Evolutionary conservation across 1,139 yeast species (phyloP).

Genomic region (Pichia sp.): DNA sequence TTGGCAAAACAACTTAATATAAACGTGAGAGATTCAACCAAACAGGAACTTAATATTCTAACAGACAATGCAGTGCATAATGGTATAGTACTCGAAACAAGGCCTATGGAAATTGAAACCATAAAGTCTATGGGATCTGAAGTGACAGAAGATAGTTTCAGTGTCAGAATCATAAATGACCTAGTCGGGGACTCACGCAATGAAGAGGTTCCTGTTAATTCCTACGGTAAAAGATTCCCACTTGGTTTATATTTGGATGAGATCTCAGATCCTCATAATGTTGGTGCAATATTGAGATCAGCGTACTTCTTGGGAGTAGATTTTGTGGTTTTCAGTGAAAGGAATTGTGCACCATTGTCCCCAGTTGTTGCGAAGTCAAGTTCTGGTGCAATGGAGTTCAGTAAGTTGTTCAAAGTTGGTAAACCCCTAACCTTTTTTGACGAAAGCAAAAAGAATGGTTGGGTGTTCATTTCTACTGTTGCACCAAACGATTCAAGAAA

Average conservation of each 20-base stretch:
- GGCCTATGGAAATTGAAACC: constrained; percentile 47
- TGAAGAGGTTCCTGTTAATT: constrained; percentile 1
- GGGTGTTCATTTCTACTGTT: constrained; percentile 68
- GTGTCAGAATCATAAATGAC: constrained; percentile 23
- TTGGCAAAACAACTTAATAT: constrained; percentile 39
- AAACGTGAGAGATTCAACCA: constrained; percentile 34
- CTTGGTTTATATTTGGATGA: constrained; percentile 77
- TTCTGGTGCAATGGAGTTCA: constrained; percentile 81
- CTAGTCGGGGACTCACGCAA: constrained; percentile 4
- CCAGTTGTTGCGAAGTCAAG: constrained; percentile 79
- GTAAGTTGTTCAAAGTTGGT: constrained; percentile 55
- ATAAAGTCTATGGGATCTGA: constrained; percentile 36
- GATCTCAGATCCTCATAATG: constrained; percentile 83
- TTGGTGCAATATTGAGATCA: constrained; percentile 81
- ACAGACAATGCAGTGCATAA: constrained; percentile 76
- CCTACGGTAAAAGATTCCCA: constrained; percentile 41
- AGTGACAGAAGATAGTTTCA: constrained; percentile 34
- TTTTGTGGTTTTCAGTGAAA: constrained; percentile 65
- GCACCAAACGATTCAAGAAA: constrained; percentile 32
- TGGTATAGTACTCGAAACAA: constrained; percentile 69
- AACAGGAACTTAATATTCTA: constrained; percentile 56
- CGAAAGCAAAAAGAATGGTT: constrained; percentile 50
- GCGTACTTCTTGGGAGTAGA: constrained; percentile 86
- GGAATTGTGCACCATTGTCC: constrained; percentile 68
- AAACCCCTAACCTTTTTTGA: constrained; percentile 63